Base-by-base conservation (phyloP, 805 yeast genomes). In the Metschnikowia vanudenii region DNA sequence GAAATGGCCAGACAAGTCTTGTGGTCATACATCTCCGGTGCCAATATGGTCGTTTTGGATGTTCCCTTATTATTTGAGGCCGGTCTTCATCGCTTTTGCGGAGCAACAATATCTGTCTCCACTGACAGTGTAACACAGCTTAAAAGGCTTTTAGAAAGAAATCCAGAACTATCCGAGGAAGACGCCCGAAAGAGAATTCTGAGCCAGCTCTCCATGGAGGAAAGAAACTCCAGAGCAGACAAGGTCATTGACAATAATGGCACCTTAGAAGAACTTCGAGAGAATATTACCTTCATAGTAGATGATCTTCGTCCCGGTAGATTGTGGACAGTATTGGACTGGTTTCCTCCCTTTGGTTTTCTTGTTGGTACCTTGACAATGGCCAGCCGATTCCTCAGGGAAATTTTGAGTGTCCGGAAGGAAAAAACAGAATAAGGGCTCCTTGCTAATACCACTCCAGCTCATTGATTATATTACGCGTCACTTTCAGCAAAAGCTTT, bases 41-140 rank as follows among this genome's bases (percentile, higher is more conserved):
- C 79, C 37, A 63, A 72, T 12, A 56, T 89, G 59, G 90, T 89
- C 3, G 68, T 94, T 0, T 65, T 94, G 40, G 99, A 94, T 59
- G 92, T 95, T 2, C 99, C 99, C 1, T 69, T 94, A 32, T 68
- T 94, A 16, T 94, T 88, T 64, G 99, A 94, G 63, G 76, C 89
- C 30, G 79, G 81, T 1, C 70, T 92, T 54, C 82, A 88, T 59
- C 56, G 61, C 38, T 67, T 84, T 19, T 92, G 98, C 61, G 96
- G 94, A 0, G 61, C 71, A 9, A 78, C 84, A 0, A 63, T 92
- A 2, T 82, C 87, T 13, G 88, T 91, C 0, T 64, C 83, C 0
- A 86, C 96, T 53, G 68, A 72, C 11, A 68, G 68, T 17, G 75
- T 76, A 1, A 47, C 64, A 1, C 97, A 94, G 61, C 52, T 85